phyloP scores from a whole-genome alignment of 148 eudicot species.

The Drosera capensis region DNA sequence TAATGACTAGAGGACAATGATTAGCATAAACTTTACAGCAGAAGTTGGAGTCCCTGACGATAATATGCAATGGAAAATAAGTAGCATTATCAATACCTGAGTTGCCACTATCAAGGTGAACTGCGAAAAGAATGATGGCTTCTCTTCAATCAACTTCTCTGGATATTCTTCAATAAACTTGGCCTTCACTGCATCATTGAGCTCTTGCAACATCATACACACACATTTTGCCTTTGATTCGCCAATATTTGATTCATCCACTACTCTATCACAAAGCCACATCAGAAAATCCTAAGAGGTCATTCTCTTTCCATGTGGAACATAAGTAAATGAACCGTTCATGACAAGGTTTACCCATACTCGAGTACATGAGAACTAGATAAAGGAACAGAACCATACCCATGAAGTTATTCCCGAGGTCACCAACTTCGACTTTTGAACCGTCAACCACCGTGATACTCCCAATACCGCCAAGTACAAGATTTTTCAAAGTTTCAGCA shows the following conservation, averaged over 20 bases:
- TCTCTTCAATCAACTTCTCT: slow-evolving; percentile 51
- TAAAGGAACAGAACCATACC: slow-evolving; percentile 29
- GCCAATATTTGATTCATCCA: slow-evolving; percentile 76
- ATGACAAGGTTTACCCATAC: not conserved
- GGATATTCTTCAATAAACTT: slow-evolving; percentile 84
- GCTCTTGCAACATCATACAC: slow-evolving; percentile 82
- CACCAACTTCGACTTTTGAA: slow-evolving; percentile 72
- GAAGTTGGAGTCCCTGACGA: no score
- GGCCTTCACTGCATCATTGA: slow-evolving; percentile 93
- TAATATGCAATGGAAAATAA: slow-evolving; percentile 2
- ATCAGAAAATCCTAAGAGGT: slow-evolving; percentile 1
- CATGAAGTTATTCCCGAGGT: slow-evolving; percentile 92
- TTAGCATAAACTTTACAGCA: no score
- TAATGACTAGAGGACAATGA: no score
- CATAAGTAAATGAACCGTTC: not conserved
- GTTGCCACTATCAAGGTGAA: slow-evolving; percentile 92
- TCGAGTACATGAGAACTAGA: not conserved
- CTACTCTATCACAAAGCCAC: slow-evolving; percentile 19
- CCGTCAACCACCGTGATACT: slow-evolving; percentile 84
- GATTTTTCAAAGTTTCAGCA: slow-evolving; percentile 78
- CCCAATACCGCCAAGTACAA: slow-evolving; percentile 93
- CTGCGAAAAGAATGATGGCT: slow-evolving; percentile 83
- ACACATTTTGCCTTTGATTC: slow-evolving; percentile 89
- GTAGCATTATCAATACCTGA: slow-evolving; percentile 37
- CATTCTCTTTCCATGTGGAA: not conserved